Conservation (phyloP, 352 stramenopile species). For the Pythium vanterpoolii region DNA sequence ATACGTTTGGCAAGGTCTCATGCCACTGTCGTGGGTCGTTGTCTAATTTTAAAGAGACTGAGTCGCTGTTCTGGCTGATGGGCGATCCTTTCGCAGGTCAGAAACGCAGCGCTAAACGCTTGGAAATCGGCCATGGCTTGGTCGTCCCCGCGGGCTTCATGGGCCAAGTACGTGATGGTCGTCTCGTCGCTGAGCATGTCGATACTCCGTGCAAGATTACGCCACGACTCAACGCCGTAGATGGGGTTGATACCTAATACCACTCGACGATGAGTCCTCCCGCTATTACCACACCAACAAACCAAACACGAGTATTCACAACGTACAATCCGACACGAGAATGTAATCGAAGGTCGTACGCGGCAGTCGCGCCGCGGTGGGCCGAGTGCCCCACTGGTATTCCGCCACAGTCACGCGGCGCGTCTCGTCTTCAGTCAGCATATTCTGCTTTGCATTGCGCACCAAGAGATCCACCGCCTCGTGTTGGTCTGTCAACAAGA, state of each 20-base stretch:
- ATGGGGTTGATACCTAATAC: constrained; percentile 75
- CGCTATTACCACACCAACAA: no score
- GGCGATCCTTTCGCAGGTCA: constrained; percentile 43
- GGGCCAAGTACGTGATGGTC: constrained; percentile 66
- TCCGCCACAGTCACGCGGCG: constrained; percentile 41
- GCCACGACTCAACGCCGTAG: constrained; percentile 77
- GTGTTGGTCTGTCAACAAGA: constrained; percentile 70
- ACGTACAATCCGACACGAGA: constrained; percentile 75
- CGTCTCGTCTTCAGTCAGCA: constrained; percentile 31
- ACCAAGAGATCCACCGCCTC: constrained; percentile 64
- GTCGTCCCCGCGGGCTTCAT: constrained; percentile 72
- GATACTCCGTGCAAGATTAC: constrained; percentile 71
- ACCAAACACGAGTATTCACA: background rate
- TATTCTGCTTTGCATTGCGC: constrained; percentile 57
- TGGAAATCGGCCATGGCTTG: constrained; percentile 72
- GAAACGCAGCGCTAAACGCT: constrained; percentile 31
- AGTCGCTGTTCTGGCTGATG: constrained; percentile 33
- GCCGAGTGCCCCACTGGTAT: constrained; percentile 55
- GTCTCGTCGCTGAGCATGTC: constrained; percentile 39
- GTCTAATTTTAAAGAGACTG: constrained; percentile 51
- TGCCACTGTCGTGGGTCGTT: background rate
- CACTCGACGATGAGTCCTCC: background rate
- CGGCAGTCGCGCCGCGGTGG: constrained; percentile 22
- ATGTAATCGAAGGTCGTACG: constrained; percentile 50
- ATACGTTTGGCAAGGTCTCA: constrained; percentile 10